These are phyloP conservation scores for Pseudocercospora cruenta DNA, from an alignment of 2,329 filamentous ascomycete genomes.

Conservation along the genomic window DNA sequence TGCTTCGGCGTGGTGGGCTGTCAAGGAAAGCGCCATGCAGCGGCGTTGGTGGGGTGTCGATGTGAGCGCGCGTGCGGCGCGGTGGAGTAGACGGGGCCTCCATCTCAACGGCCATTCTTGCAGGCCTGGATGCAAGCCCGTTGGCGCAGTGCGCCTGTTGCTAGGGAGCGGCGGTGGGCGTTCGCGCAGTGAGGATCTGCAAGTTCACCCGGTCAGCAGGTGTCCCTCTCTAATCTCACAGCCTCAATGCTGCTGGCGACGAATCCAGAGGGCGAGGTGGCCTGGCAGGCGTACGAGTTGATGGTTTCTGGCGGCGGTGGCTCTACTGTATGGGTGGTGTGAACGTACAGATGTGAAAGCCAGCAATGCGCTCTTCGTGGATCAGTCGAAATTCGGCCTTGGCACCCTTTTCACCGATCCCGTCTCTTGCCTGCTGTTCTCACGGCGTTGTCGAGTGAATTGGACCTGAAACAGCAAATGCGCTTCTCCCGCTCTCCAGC, in stretches of 20 bases:
- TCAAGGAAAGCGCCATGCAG: conserved; percentile 71
- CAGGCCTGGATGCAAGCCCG: background rate
- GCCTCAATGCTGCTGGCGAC: background rate
- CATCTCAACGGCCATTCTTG: conserved; percentile 11
- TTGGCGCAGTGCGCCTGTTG: background rate
- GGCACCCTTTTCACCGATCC: background rate
- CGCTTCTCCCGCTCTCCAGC: background rate
- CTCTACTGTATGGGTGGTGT: background rate
- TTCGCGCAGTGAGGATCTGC: background rate
- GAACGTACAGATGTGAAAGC: background rate
- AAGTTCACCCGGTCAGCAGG: conserved; percentile 1
- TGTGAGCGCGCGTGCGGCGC: conserved; percentile 18
- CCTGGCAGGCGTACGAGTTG: conserved; percentile 2
- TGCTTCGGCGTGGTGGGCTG: conserved; percentile 41
- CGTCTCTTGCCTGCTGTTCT: background rate
- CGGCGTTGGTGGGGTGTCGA: conserved; percentile 67
- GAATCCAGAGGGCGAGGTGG: background rate
- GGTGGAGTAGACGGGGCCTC: conserved; percentile 26
- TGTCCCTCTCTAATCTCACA: background rate
- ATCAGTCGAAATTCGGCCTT: background rate
- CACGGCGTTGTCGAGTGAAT: background rate
- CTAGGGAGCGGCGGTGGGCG: background rate
- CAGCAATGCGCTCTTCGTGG: background rate
- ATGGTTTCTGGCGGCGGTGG: background rate
- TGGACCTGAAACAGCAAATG: conserved; percentile 4